A percentile compares a stretch with the other conserved stretches of the same genome.
phyloP scores from a whole-genome alignment of 2,329 filamentous ascomycete species.

The Cercospora beticola region DNA sequence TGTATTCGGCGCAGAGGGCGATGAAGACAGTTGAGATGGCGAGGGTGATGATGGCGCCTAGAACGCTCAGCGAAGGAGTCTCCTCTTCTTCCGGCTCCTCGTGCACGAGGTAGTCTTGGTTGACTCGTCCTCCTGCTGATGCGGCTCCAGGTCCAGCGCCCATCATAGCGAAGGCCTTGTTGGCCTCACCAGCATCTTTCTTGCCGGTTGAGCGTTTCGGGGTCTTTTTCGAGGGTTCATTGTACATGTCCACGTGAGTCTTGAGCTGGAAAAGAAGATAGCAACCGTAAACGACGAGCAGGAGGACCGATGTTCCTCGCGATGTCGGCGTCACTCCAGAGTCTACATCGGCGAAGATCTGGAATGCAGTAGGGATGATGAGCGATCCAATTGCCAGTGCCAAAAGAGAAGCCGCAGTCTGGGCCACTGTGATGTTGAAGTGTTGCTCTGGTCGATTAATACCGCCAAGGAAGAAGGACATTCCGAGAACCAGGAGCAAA shows the following conservation, averaged over 20 bases:
- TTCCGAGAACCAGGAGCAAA: slow-evolving; percentile 81
- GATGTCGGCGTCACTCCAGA: slow-evolving; percentile 51
- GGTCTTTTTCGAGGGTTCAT: slow-evolving; percentile 74
- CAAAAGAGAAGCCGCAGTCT: slow-evolving; percentile 80
- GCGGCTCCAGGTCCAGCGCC: slow-evolving; percentile 55
- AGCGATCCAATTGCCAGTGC: slow-evolving; percentile 76
- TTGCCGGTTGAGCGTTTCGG: slow-evolving; percentile 54
- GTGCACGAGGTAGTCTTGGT: slow-evolving; percentile 49
- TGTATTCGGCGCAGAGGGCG: slow-evolving; percentile 70
- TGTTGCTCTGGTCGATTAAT: slow-evolving; percentile 75
- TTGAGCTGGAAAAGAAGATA: slow-evolving; percentile 92
- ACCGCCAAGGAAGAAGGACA: slow-evolving; percentile 88
- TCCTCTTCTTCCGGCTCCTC: slow-evolving; percentile 62
- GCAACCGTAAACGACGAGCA: slow-evolving; percentile 77
- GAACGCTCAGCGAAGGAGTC: slow-evolving; percentile 69
- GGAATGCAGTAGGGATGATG: slow-evolving; percentile 88
- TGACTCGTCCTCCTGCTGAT: slow-evolving; percentile 50
- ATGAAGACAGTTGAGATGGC: slow-evolving; percentile 73
- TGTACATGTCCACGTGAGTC: slow-evolving; percentile 79
- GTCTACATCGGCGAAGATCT: slow-evolving; percentile 47
- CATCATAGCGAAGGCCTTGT: slow-evolving; percentile 52
- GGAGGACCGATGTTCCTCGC: slow-evolving; percentile 72
- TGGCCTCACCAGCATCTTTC: slow-evolving; percentile 51
- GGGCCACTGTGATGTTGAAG: slow-evolving; percentile 90
- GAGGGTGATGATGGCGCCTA: slow-evolving; percentile 71